These are phyloP conservation scores for Pythium chondricola DNA, from an alignment of 352 stramenopile species.

Conservation along the genomic window DNA sequence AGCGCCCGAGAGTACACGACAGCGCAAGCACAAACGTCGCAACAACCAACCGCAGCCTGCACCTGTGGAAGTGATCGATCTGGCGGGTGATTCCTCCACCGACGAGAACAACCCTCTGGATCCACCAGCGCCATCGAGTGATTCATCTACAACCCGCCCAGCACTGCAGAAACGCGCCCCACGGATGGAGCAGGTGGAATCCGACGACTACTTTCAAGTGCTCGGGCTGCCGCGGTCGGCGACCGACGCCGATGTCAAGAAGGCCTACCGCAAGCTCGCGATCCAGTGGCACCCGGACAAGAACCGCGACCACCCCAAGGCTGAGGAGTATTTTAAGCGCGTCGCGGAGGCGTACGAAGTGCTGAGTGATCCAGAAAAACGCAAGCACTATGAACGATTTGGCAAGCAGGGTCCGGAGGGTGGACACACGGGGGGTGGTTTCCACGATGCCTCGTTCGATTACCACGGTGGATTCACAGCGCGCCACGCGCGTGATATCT, in stretches of 20 bases:
- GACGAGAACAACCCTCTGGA: background rate
- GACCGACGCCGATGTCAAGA: constrained; percentile 49
- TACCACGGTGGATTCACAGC: constrained; percentile 28
- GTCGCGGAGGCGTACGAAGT: constrained; percentile 88
- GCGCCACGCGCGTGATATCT: constrained; percentile 63
- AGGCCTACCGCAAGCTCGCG: constrained; percentile 59
- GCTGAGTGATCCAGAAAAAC: constrained; percentile 67
- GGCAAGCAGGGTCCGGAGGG: constrained; percentile 28
- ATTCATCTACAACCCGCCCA: too few relatives aligned
- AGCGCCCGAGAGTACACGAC: background rate
- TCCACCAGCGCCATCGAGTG: background rate
- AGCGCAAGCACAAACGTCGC: background rate
- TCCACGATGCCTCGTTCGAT: constrained; percentile 7
- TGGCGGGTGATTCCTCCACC: background rate
- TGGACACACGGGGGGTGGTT: background rate
- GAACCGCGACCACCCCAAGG: constrained; percentile 71
- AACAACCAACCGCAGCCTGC: too few relatives aligned
- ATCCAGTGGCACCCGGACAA: constrained; percentile 94
- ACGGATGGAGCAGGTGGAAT: constrained; percentile 41
- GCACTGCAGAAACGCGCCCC: background rate
- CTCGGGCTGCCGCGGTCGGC: constrained; percentile 35
- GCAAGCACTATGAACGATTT: constrained; percentile 43
- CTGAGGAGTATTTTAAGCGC: constrained; percentile 88
- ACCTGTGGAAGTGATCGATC: too few relatives aligned
- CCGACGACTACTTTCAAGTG: constrained; percentile 70